Evolutionary conservation across 2,329 filamentous ascomycete genomes (phyloP).

Genomic region (Apiospora saccharicola): DNA sequence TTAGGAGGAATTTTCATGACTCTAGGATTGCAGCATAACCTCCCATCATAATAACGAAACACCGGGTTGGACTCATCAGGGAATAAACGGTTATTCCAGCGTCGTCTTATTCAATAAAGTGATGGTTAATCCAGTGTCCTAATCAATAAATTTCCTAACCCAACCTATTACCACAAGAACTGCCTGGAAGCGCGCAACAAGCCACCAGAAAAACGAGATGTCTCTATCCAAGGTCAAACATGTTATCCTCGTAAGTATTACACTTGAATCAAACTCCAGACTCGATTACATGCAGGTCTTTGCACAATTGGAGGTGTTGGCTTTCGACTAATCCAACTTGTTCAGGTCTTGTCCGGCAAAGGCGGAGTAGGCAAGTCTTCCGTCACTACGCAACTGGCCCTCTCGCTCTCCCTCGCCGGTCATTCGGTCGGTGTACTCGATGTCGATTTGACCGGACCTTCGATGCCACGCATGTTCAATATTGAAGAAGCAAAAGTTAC

Average conservation of each 20-base stretch:
- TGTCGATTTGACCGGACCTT: constrained; percentile 94
- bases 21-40: neutral
- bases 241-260: constrained; percentile 71
- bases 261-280: constrained; percentile 1
- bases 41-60: neutral
- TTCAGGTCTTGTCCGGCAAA: constrained; percentile 87
- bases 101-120: neutral
- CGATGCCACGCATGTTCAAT: constrained; percentile 92
- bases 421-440: constrained; percentile 94
- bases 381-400: constrained; percentile 93
- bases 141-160: neutral
- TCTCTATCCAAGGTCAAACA: constrained; percentile 76
- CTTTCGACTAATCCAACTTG: neutral
- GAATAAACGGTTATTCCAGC: too few species aligned
- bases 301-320: too few species aligned
- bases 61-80: too few species aligned
- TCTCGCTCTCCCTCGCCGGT: constrained; percentile 85
- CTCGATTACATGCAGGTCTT: too few species aligned
- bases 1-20: neutral
- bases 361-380: constrained; percentile 98
- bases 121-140: neutral
- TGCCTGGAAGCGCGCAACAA: neutral
- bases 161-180: neutral
- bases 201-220: constrained; percentile 51
- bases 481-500: constrained; percentile 90